Base-by-base conservation (phyloP, 345 rosid species). In the Excoecaria agallocha region DNA sequence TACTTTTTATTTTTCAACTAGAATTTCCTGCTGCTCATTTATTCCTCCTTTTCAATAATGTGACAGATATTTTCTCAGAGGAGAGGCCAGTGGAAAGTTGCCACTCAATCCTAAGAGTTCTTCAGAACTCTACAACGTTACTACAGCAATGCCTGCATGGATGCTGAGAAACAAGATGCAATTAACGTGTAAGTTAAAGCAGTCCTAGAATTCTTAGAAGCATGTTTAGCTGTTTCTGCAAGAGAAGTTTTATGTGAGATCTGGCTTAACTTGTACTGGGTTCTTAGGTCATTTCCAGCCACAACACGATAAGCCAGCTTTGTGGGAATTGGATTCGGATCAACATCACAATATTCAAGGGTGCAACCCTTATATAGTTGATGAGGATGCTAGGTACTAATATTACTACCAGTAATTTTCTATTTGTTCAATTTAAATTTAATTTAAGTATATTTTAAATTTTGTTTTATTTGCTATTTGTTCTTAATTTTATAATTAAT, bases 21-120 rank as follows among this genome's bases (percentile, higher is more conserved):
- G 39, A 57, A 13, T 48, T 46, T 46, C 17, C 45, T 48, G 24
- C 37, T 57, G 1, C 22, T 37, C 13, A 49, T 48, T 25, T 52
- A 17, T 66, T 24, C 13, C 38, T 19, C 2, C 35, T 46, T 3
- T 38, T 13, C 38, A 39, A 50, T 76, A 66, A 71, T 69, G 46
- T 49, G 71, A 66, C 88, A 95, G 99, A 91, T 95, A 74, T 95
- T 95, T 82, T 91, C 87, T 76, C 89, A 95, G 83, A 88, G 90
- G 83, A 92, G 99, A 84, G 99, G 99, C 70, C 99, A 93, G 70
- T 95, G 99, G 99, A 91, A 86, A 86, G 93, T 98, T 3, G 94
- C 99, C 37, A 93, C 94, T 2, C 99, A 91, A 72, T 95, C 99
- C 61, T 98, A 95, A 81, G 99, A 95, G 75, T 78, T 95, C 67